phyloP scores from a whole-genome alignment of 1,139 yeast species.

The Yamadazyma buinensis region DNA sequence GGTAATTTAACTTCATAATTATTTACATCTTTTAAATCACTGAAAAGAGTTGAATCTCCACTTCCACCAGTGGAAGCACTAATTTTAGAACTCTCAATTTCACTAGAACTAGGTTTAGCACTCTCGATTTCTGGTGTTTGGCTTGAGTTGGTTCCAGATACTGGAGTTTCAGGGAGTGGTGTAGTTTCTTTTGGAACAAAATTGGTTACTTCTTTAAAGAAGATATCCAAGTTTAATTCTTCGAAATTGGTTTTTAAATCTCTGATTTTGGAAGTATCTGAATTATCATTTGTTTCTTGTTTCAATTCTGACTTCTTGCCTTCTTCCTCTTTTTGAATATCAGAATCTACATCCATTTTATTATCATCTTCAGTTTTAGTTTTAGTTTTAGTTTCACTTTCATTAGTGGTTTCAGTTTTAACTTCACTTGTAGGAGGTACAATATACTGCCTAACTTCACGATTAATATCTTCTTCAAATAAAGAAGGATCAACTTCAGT shows the following conservation, averaged over 20 bases:
- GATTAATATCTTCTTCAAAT: conserved; percentile 27
- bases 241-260: too few species aligned
- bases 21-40: too few species aligned
- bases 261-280: too few species aligned
- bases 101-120: not conserved
- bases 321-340: not conserved
- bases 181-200: not conserved
- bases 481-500: conserved; percentile 7
- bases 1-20: too few species aligned
- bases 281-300: not conserved
- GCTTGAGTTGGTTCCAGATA: too few species aligned
- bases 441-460: conserved; percentile 26
- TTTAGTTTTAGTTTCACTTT: too few species aligned
- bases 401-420: too few species aligned
- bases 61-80: too few species aligned
- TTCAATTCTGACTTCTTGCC: not conserved
- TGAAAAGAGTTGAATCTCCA: too few species aligned
- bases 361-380: not conserved
- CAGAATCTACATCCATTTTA: not conserved
- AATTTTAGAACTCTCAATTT: not conserved
- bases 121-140: not conserved
- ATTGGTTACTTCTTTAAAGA: conserved; percentile 21
- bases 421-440: too few species aligned
- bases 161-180: not conserved
- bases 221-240: conserved; percentile 23